Base-by-base conservation (phyloP, 371 early-diverging fungal species). In the Mortierella sp. region DNA sequence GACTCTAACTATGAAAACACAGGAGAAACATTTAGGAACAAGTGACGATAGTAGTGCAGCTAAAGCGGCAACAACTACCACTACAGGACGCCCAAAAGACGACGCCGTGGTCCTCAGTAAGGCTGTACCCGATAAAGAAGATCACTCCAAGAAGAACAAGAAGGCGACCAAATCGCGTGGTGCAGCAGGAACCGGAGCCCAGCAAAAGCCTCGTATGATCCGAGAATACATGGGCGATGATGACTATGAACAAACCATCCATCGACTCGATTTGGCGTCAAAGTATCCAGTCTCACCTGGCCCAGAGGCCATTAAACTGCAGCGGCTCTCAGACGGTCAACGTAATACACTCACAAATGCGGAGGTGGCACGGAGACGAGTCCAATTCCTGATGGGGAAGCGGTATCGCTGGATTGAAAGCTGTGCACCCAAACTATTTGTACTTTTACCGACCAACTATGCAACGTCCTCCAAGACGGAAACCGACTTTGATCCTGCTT, bases 401-500 rank as follows among this genome's bases (percentile, higher is more conserved):
- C 63, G 57, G 21, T 63, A 55, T 23, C 30, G 31, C 1, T 73
- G 73, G 73, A 48, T 64, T 9, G 64, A 63, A 16, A 58, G 62
- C 13, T 26, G 18, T 4, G 34, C 28, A 10, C 60, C 73, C 10
- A 67, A 67, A 18, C 52, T 73, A 1, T 73, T 67, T 54, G 48
- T 67, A 30, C 24, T 67, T 23, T 28, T 73, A 0, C 73, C 68
- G 28, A 50, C 24, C 39, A 30, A 28, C 39, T 34, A 46, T 24
- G 19, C 8, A 5, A 30, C 39, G 0, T 16, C 47, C 19, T 13
- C 23, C 12, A 42, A 38, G 8, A 26, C 52, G 0, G 19, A 50
- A 28, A 19, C 34, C n/a, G 45, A 54, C 26, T 46, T 30, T 9
- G 56, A 61, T 9, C 30, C 28, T 10, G 38, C 57, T 12, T n/a